Evolutionary conservation across 768 basidiomycete species (phyloP), one percentile per base, ranked within the genome.

Genomic region (Boletellus sp.): DNA sequence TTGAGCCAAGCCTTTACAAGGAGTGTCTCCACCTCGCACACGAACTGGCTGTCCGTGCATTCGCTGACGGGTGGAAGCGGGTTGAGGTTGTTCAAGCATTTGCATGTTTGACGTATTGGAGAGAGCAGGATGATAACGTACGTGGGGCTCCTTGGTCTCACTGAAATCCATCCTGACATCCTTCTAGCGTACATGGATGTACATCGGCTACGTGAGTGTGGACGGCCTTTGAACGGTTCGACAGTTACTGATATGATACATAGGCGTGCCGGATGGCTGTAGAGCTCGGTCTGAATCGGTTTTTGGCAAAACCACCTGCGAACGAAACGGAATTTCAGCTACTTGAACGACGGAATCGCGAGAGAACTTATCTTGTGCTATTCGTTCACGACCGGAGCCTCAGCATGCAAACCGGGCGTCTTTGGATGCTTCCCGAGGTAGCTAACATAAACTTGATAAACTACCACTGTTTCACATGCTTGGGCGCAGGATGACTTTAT

Each of bases 41-140:
- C 47, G 82, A 86, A 20, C 78, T 85, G 55, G 83, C 85, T n/a
- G 74, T 87, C 23, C 79, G 81, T 50, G 89, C 90, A 9, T 91
- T 94, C 59, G 76, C 81, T 28, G 83, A 87, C 54, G 78, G 77
- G n/a, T 84, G 80, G 79, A 86, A 89, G 64, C 77, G 83, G 53
- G 83, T 94, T 45, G 92, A 93, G 68, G 83, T 92, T 19, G 87
- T 90, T 4, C 93, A 95, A 68, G 89, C 90, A 23, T 89, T 92
- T 64, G 85, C 87, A 17, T 91, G 90, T 59, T 74, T 94, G 52
- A 90, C 85, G 34, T 94, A 94, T 68, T 94, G 90, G 90, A 85
- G 80, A 64, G 88, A 90, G 58, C 87, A 90, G 35, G 84, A 88
- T 54, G 93, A 95, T 58, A 87, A 82, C 48, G 87, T 87, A 55